phyloP scores from a whole-genome alignment of 352 stramenopile species.

The Saprolegnia parasitica region DNA sequence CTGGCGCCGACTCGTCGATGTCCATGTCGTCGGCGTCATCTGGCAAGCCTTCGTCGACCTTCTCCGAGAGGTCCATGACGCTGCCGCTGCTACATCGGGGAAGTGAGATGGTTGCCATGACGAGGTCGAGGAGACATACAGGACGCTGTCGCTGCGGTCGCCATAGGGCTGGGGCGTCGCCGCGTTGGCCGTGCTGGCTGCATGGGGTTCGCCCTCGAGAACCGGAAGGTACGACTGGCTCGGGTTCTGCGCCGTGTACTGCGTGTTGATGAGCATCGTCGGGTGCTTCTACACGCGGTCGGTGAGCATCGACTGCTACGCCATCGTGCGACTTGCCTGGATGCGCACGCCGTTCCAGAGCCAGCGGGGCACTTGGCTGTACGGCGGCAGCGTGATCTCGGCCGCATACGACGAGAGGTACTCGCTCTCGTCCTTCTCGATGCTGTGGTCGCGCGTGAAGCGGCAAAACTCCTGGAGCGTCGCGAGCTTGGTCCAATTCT shows the following conservation, averaged over 20 bases:
- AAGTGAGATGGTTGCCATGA: no score
- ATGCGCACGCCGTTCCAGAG: conserved; percentile 81
- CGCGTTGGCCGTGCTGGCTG: background rate
- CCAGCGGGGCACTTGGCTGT: conserved; percentile 57
- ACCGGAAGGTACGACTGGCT: background rate
- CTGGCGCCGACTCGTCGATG: background rate
- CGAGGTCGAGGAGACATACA: background rate
- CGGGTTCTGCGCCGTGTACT: conserved; percentile 9
- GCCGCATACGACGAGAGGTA: conserved; percentile 76
- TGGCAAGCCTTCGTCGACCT: conserved; percentile 16
- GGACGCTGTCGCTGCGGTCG: background rate
- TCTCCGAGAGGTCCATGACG: background rate
- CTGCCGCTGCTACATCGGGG: background rate
- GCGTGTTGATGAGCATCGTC: conserved; percentile 67
- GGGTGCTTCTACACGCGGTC: conserved; percentile 51
- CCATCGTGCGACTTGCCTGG: conserved; percentile 8
- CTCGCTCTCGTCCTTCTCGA: conserved; percentile 85
- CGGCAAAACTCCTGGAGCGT: conserved; percentile 79
- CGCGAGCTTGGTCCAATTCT: conserved; percentile 85
- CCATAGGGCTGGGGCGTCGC: background rate
- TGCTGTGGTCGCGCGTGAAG: conserved; percentile 79
- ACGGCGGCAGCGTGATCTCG: conserved; percentile 69
- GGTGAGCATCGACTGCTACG: background rate
- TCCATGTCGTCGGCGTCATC: conserved; percentile 21
- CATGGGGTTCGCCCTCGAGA: background rate